Conservation (phyloP, 345 rosid genomes). For the Lepidium africanum region DNA sequence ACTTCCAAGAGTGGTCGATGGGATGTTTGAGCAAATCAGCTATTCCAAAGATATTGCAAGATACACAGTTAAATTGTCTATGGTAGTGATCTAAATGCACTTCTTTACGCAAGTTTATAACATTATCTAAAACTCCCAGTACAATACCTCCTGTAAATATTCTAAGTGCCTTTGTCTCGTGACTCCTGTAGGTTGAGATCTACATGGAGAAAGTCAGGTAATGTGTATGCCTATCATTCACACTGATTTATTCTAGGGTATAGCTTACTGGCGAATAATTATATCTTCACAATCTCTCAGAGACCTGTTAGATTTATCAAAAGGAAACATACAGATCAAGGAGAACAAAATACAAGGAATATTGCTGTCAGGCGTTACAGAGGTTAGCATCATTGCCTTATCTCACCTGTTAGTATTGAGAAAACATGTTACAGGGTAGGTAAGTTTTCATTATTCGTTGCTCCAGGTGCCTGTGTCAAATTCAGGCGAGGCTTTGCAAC, state of each 20-base stretch:
- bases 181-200: slow-evolving; percentile 61
- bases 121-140: neutral
- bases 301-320: slow-evolving; percentile 78
- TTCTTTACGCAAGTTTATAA: neutral
- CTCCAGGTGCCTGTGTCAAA: slow-evolving; percentile 40
- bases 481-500: slow-evolving; percentile 55
- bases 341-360: slow-evolving; percentile 70
- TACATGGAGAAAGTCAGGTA: slow-evolving; percentile 97
- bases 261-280: neutral
- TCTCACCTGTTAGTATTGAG: neutral
- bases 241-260: neutral
- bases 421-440: neutral
- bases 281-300: slow-evolving; percentile 27
- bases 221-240: neutral
- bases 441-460: slow-evolving; percentile 9
- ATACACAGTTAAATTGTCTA: slow-evolving; percentile 57
- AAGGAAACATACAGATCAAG: slow-evolving; percentile 79
- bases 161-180: neutral
- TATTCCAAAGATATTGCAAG: slow-evolving; percentile 40
- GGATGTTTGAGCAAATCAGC: slow-evolving; percentile 45
- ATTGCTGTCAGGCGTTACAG: slow-evolving; percentile 62
- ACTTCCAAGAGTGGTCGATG: slow-evolving; percentile 66
- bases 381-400: slow-evolving; percentile 32
- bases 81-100: slow-evolving; percentile 39
- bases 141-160: neutral